Base-by-base conservation (phyloP, 2,329 filamentous ascomycete genomes). In the Proliferodiscus dingleyae region DNA sequence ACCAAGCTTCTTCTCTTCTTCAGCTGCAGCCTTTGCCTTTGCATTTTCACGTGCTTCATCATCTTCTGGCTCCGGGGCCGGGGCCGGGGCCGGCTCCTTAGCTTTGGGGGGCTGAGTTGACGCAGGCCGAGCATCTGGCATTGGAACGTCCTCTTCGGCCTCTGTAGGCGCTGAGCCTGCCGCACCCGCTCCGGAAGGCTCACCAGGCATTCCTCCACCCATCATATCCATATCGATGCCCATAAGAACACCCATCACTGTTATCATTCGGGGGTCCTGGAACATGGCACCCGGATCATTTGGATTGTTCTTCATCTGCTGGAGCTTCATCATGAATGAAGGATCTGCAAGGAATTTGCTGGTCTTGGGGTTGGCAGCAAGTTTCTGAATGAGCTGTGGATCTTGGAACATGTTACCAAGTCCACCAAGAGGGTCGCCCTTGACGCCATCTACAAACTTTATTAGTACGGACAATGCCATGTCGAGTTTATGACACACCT, bases 341-440 rank as follows among this genome's bases (percentile, higher is more conserved):
- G 84, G 77, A 62, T 98, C 93, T 47, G 81, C 84, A 24, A 98
- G 81, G 60, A 86, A 80, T 10, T 74, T 66, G 54, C 85, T 83
- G 9, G 94, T 98, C 81, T 97, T 97, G 52, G 94, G 93, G 73
- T 97, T 97, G 59, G 71, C 78, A 53, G 90, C 89, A 47, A 98
- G 83, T 74, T 98, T 98, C 66, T 88, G 78, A 53, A 94, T 75
- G 56, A 98, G 72, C 62, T 89, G 81, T 15, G 93, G 93, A 66
- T 98, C 94, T 65, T 81, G 91, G 77, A 98, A 97, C 78, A 98
- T 90, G 64, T 82, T 80, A 57, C 87, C 87, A n/a, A 98, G 73
- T 37, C 89, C 89, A 43, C 78, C 87, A 29, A 73, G 75, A 6
- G 86, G 83, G 61, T 90, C 84, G 43, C 73, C 78, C 46, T 71